phyloP scores from a whole-genome alignment of 495 filamentous ascomycete genomes.

The Pseudevernia furfuracea region DNA sequence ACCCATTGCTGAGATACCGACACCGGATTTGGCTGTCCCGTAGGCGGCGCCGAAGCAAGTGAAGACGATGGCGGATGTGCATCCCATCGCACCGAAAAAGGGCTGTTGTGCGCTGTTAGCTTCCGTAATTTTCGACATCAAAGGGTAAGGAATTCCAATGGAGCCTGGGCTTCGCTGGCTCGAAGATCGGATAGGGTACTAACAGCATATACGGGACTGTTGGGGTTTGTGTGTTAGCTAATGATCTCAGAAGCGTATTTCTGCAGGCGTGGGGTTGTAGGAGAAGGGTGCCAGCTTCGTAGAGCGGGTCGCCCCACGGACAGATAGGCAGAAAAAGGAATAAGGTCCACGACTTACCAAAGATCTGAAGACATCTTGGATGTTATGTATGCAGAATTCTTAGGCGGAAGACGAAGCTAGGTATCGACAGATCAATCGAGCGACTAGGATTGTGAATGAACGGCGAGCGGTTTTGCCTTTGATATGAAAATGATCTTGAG shows the following conservation, averaged over 20 bases:
- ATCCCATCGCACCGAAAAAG: conserved; percentile 99
- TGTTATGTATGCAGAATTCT: conserved; percentile 7
- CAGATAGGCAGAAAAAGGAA: conserved; percentile 28
- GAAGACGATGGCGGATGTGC: conserved; percentile 96
- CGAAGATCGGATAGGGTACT: conserved; percentile 42
- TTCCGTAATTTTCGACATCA: conserved; percentile 14
- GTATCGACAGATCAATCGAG: not conserved
- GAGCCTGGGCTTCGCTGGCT: conserved; percentile 16
- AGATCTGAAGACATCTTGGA: conserved; percentile 56
- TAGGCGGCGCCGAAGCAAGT: conserved; percentile 98
- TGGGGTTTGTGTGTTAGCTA: conserved; percentile 12
- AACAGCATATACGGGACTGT: conserved; percentile 98
- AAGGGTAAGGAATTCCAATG: conserved; percentile 11
- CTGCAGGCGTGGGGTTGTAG: conserved; percentile 11
- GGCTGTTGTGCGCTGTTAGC: conserved; percentile 49
- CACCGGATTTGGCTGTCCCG: conserved; percentile 97
- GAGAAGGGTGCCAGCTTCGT: conserved; percentile 5
- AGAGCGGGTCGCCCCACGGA: conserved; percentile 10
- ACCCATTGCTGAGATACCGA: conserved; percentile 97
- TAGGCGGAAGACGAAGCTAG: not conserved
- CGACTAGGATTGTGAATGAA: not conserved
- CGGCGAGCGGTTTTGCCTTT: conserved; percentile 2
- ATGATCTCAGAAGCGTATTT: not conserved
- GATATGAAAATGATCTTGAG: conserved; percentile 13
- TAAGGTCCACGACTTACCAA: conserved; percentile 47